Evolutionary conservation across 257 asterid species (phyloP), one percentile per base, ranked within the genome.

Genomic region (Solanum virginianum): DNA sequence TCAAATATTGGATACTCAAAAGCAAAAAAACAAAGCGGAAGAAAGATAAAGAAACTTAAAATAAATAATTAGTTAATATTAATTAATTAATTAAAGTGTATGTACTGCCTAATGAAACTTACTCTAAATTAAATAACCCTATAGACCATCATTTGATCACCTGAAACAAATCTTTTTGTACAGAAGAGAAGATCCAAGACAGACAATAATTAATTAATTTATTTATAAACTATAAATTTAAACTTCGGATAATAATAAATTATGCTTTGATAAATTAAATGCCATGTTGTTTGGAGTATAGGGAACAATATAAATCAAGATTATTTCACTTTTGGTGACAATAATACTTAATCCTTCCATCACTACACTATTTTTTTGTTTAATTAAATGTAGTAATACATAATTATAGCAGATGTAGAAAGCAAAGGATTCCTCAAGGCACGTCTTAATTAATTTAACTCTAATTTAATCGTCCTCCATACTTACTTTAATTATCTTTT

Each of bases 281-380:
- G 90, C 92, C 91, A 68, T 80, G 47, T 85, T 90, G 98, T 92
- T 91, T 94, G 96, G 94, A 94, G 92, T 90, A 91, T 90, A 88
- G 98, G 96, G 96, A 95, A 93, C 98, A 92, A 86, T 87, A 85
- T 85, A 80, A 86, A 80, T 93, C 91, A 63, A 92, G 92, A 87
- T 85, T 86, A 82, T 83, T 63, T 63, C 81, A 63, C 86, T 88
- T 88, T 90, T 85, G 83, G 87, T 83, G 72, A 89, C 90, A 86
- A 85, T 69, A 70, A 85, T 81, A 70, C 56, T 66, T 62, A 62
- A 41, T 45, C 41, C 74, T 3, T 62, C 24, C 26, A 16, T 16
- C 47, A 77, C 65, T 45, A 62, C n/a, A 45, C 24, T 62, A 32
- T 8, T 10, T 41, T 20, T 17, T 39, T 39, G 59, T 63, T 53